Percentiles rank a stretch among this genome's conserved stretches.
These are phyloP conservation scores for Phytophthora tentaculata DNA, from an alignment of 352 stramenopile species.

Conservation along the genomic window DNA sequence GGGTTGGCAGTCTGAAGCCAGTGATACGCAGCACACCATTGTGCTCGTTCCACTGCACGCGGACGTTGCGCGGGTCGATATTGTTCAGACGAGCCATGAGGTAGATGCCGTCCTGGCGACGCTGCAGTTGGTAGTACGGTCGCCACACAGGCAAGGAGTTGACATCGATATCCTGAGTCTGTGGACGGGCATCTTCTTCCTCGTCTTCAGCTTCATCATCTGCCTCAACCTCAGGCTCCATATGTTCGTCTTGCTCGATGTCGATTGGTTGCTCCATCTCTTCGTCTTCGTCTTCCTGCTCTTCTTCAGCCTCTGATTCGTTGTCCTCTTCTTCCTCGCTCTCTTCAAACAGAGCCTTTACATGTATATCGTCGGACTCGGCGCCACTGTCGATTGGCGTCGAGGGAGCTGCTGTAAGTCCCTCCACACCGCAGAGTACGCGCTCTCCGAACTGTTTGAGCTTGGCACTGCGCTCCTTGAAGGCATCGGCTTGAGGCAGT, in stretches of 20 bases:
- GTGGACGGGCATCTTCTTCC: slow-evolving; percentile 7
- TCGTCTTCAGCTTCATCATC: slow-evolving; percentile 29
- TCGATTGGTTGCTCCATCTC: slow-evolving; percentile 13
- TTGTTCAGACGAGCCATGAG: slow-evolving; percentile 41
- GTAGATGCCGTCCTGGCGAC: slow-evolving; percentile 52
- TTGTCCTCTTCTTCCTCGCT: slow-evolving; percentile 36
- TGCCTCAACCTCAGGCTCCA: slow-evolving; percentile 16
- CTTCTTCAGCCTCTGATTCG: slow-evolving; percentile 19
- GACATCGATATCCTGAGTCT: slow-evolving; percentile 25
- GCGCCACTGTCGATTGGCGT: slow-evolving; percentile 21
- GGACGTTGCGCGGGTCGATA: slow-evolving; percentile 41
- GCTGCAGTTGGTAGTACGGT: slow-evolving; percentile 69
- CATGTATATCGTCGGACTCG: slow-evolving; percentile 36
- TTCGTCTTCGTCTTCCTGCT: slow-evolving; percentile 26
- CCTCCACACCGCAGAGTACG: slow-evolving; percentile 25
- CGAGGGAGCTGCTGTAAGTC: neutral
- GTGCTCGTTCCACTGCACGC: slow-evolving; percentile 51
- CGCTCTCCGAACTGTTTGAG: slow-evolving; percentile 56
- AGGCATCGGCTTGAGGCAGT: slow-evolving; percentile 46
- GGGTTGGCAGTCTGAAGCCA: slow-evolving; percentile 58
- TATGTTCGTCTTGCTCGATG: slow-evolving; percentile 23
- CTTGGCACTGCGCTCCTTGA: slow-evolving; percentile 48
- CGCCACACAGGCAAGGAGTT: slow-evolving; percentile 54
- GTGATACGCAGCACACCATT: slow-evolving; percentile 49
- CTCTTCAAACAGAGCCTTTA: slow-evolving; percentile 33